phyloP scores from a whole-genome alignment of 169 alveolate species.

The Babesia microti region DNA sequence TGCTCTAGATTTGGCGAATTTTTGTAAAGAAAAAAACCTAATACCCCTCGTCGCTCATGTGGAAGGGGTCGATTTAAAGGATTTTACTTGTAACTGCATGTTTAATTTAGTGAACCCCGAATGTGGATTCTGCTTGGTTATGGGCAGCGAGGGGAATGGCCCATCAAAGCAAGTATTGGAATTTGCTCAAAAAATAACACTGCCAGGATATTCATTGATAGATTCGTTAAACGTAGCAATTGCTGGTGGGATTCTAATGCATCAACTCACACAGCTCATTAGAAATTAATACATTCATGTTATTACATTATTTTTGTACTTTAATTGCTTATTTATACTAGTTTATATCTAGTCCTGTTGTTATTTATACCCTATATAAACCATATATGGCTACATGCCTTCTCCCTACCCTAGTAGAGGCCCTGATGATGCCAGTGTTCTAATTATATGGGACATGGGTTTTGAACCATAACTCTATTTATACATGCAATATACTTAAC shows the following conservation, averaged over 20 bases:
- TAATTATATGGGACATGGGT: no score
- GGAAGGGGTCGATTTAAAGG: constrained; percentile 40
- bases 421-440: no score
- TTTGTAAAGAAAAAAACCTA: constrained; percentile 43
- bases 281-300: no score
- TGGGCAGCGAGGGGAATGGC: constrained; percentile 40
- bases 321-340: no score
- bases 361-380: no score
- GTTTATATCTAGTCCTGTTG: no score
- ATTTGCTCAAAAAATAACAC: constrained; percentile 42
- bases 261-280: constrained; percentile 34
- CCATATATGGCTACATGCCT: no score
- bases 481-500: no score
- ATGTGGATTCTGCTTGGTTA: constrained; percentile 33
- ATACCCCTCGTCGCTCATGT: constrained; percentile 60
- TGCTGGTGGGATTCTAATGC: constrained; percentile 61
- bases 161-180: constrained; percentile 18
- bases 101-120: constrained; percentile 2
- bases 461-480: no score
- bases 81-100: no score
- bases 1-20: constrained; percentile 25
- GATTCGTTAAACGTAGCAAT: constrained; percentile 59
- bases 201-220: constrained; percentile 60
- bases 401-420: no score
- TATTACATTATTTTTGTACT: no score